phyloP scores from a whole-genome alignment of 2,329 filamentous ascomycete genomes.

The Aureobasidium uvarum region DNA sequence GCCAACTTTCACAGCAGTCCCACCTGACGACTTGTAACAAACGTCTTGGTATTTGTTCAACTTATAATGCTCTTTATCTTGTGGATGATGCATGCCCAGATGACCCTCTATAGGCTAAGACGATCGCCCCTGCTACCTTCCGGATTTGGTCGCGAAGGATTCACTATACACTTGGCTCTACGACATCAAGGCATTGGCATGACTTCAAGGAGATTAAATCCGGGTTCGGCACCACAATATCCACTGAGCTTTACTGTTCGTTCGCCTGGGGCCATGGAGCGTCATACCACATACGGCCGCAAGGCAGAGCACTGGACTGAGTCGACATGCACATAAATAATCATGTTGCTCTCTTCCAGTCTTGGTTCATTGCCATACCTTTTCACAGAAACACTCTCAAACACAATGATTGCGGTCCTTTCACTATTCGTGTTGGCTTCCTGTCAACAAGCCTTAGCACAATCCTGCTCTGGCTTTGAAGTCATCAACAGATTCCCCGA shows the following conservation, averaged over 20 bases:
- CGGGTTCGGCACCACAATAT: neutral
- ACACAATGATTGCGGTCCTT: neutral
- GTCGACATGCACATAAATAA: neutral
- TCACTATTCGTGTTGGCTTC: neutral
- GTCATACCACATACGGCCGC: neutral
- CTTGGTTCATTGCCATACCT: neutral
- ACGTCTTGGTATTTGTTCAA: too few species aligned
- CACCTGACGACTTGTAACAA: too few species aligned
- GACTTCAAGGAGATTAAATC: neutral
- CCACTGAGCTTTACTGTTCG: neutral
- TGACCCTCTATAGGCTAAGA: neutral
- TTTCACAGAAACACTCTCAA: too few species aligned
- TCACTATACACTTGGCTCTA: constrained; percentile 3
- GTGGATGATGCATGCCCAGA: too few species aligned
- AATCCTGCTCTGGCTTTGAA: neutral
- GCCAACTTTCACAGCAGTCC: too few species aligned
- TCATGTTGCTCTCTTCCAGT: neutral
- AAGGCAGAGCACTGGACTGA: neutral
- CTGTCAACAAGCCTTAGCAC: neutral
- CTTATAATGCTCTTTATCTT: too few species aligned
- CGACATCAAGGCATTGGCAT: neutral
- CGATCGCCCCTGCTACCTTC: neutral
- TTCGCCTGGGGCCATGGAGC: neutral
- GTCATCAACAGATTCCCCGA: neutral
- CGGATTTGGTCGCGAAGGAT: neutral